A percentile compares a stretch with the other conserved stretches of the same genome.
These are phyloP conservation scores for Kurtzmaniella quercitrusa DNA, from an alignment of 1,139 yeast species.

Conservation along the genomic window DNA sequence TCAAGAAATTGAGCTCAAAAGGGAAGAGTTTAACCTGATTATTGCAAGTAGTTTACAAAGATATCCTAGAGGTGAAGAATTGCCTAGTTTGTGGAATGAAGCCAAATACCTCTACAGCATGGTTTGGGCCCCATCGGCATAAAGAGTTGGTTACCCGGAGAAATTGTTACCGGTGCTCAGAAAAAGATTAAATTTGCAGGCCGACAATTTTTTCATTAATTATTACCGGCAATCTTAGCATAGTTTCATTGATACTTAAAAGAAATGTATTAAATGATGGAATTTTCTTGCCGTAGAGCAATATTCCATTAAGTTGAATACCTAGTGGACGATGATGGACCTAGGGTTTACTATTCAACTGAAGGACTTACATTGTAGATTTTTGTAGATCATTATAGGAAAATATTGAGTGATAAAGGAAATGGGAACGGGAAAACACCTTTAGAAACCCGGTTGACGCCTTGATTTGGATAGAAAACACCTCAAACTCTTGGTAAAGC, in stretches of 20 bases:
- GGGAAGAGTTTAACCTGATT: conserved; percentile 5
- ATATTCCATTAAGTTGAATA: conserved; percentile 9
- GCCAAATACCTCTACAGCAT: conserved; percentile 14
- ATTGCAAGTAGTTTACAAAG: conserved; percentile 13
- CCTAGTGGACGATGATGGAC: conserved; percentile 6
- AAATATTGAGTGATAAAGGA: too few species aligned
- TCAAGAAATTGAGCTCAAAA: conserved; percentile 3
- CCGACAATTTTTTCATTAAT: conserved; percentile 3
- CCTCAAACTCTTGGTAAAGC: too few species aligned
- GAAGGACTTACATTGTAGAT: conserved; percentile 6
- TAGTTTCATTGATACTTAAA: conserved; percentile 41
- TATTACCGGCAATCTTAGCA: conserved; percentile 40
- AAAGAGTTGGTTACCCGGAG: neutral
- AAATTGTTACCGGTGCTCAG: neutral
- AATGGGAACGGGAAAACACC: too few species aligned
- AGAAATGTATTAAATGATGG: conserved; percentile 43
- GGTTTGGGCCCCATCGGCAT: neutral
- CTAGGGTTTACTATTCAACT: conserved; percentile 8
- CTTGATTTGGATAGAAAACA: too few species aligned
- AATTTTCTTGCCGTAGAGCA: conserved; percentile 40
- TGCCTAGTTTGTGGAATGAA: conserved; percentile 37
- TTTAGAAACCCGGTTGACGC: too few species aligned
- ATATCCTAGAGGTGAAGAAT: conserved; percentile 24
- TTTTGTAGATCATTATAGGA: too few species aligned
- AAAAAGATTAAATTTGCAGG: neutral